Conservation (phyloP, 352 stramenopile species). For the Globisporangium carolinianum region DNA sequence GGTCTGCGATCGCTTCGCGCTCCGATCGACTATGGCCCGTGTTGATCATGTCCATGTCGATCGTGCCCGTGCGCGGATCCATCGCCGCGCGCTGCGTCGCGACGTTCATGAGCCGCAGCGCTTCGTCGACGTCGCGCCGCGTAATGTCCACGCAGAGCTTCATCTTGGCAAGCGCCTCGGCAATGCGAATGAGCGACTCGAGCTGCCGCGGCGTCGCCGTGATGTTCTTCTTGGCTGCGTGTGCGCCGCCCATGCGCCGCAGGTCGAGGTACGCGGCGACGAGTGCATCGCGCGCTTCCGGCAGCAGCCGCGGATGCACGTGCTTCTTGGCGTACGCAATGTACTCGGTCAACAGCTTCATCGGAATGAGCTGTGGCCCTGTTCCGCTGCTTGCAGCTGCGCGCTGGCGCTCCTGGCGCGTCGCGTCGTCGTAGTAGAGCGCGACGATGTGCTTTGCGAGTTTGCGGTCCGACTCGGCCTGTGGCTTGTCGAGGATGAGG, state of each 20-base stretch:
- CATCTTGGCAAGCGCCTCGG: conserved; percentile 95
- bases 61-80: conserved; percentile 96
- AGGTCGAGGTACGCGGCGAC: conserved; percentile 93
- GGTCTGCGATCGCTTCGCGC: conserved; percentile 63
- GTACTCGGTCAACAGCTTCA: conserved; percentile 91
- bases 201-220: conserved; percentile 97
- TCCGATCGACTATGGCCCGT: conserved; percentile 90
- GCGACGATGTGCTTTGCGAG: conserved; percentile 97
- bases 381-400: conserved; percentile 14
- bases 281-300: conserved; percentile 87
- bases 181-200: conserved; percentile 98
- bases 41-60: conserved; percentile 99
- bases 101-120: conserved; percentile 95
- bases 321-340: conserved; percentile 94
- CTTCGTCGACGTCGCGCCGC: conserved; percentile 90
- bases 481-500: conserved; percentile 97
- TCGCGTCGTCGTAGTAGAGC: conserved; percentile 92
- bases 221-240: conserved; percentile 91
- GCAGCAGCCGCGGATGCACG: conserved; percentile 87
- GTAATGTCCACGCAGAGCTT: conserved; percentile 72
- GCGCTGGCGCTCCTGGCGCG: conserved; percentile 29
- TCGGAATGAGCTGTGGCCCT: conserved; percentile 57
- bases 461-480: conserved; percentile 91
- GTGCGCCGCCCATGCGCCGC: conserved; percentile 56
- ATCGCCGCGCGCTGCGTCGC: conserved; percentile 96